Evolutionary conservation across 1,284 basidiomycete genomes (phyloP).

Genomic region (Phlebopus sp.): DNA sequence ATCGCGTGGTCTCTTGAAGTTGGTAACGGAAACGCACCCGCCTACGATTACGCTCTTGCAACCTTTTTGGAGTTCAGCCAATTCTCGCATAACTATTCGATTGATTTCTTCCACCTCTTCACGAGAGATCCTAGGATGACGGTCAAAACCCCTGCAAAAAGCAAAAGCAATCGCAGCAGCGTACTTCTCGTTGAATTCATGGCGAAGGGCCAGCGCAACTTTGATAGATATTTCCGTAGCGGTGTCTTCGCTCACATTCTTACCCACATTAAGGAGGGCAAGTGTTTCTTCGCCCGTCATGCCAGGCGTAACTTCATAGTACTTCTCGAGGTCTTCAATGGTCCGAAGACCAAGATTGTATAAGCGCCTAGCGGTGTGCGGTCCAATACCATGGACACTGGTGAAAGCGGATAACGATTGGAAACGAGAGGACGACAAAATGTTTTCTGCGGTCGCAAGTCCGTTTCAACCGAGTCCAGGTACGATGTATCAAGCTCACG

Average conservation of each 20-base stretch:
- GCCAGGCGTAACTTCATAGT: conserved; percentile 49
- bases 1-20: not conserved
- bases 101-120: conserved; percentile 69
- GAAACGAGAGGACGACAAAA: conserved; percentile 50
- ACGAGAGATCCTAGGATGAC: conserved; percentile 51
- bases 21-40: conserved; percentile 45
- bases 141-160: not conserved
- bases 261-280: conserved; percentile 4
- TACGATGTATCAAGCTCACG: conserved; percentile 37
- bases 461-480: not conserved
- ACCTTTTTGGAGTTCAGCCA: conserved; percentile 55
- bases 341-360: conserved; percentile 60
- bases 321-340: conserved; percentile 59
- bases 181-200: conserved; percentile 45
- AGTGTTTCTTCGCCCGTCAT: conserved; percentile 8
- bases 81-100: conserved; percentile 51
- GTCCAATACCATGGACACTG: conserved; percentile 71
- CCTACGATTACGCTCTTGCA: conserved; percentile 68
- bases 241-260: conserved; percentile 12
- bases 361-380: conserved; percentile 59
- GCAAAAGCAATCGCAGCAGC: not conserved
- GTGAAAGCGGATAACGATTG: conserved; percentile 54
- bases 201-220: conserved; percentile 48
- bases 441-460: conserved; percentile 39
- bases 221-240: conserved; percentile 39